Evolutionary conservation across 345 rosid species (phyloP).

Genomic region (Melaleuca quinquenervia): DNA sequence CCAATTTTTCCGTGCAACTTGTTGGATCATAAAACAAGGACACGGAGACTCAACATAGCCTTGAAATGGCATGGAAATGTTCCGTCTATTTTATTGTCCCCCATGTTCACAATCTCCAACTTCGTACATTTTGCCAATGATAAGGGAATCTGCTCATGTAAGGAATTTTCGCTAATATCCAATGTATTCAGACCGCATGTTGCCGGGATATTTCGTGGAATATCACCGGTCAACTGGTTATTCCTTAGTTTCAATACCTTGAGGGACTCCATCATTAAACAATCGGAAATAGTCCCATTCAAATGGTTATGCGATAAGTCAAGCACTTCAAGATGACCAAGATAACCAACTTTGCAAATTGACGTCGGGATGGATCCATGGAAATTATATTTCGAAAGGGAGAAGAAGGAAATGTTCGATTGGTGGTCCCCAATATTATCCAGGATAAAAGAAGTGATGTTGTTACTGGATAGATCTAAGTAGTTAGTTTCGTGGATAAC

Average conservation of each 20-base stretch:
- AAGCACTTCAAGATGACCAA: background rate
- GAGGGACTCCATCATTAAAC: background rate
- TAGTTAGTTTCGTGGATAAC: accelerated
- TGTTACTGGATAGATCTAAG: background rate
- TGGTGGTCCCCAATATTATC: accelerated
- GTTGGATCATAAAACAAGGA: constrained; percentile 26
- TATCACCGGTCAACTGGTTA: background rate
- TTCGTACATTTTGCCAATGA: constrained; percentile 12
- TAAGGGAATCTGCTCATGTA: constrained; percentile 16
- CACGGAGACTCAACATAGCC: constrained; percentile 11
- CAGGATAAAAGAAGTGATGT: accelerated
- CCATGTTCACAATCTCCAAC: constrained; percentile 27
- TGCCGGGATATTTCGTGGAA: constrained; percentile 4
- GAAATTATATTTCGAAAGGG: background rate
- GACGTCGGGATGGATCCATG: background rate
- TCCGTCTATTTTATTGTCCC: constrained; percentile 18
- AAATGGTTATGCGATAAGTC: background rate
- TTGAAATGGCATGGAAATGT: constrained; percentile 24
- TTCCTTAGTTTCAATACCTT: background rate
- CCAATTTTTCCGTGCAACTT: constrained; percentile 12
- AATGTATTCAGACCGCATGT: constrained; percentile 12
- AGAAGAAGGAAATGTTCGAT: accelerated
- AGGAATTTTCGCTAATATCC: constrained; percentile 20
- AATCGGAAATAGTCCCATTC: background rate
- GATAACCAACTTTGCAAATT: background rate